A percentile compares a stretch with the other conserved stretches of the same genome.
Evolutionary conservation across 345 rosid genomes (phyloP).

Genomic region (Lepidium africanum): DNA sequence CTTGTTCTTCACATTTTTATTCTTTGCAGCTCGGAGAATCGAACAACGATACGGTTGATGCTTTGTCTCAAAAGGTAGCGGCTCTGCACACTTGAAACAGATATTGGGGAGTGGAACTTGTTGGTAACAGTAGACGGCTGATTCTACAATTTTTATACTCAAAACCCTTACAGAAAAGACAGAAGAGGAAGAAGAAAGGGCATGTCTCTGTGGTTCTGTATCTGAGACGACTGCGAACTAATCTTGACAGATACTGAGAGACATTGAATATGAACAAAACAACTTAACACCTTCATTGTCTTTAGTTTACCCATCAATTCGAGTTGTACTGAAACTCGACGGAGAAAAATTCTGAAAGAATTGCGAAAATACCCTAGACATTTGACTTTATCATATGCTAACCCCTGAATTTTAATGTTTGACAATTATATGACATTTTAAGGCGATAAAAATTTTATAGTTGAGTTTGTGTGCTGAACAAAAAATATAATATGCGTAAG

Average conservation of each 20-base stretch:
- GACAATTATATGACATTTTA: neutral
- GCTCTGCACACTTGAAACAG: constrained; percentile 41
- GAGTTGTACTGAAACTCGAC: neutral
- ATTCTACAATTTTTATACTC: constrained; percentile 3
- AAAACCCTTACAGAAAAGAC: neutral
- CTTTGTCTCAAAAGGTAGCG: constrained; percentile 48
- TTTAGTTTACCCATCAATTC: neutral
- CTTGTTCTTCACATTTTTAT: neutral
- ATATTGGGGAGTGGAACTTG: neutral
- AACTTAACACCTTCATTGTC: constrained; percentile 1
- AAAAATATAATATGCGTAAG: neutral
- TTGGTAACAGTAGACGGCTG: constrained; percentile 13
- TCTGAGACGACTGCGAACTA: neutral
- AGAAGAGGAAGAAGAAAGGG: neutral
- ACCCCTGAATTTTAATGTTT: neutral
- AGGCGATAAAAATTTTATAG: neutral
- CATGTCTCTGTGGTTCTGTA: neutral
- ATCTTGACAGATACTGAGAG: constrained; percentile 6
- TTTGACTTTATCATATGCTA: neutral
- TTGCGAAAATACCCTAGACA: neutral
- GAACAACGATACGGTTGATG: constrained; percentile 49
- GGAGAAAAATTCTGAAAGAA: neutral
- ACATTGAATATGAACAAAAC: constrained; percentile 11
- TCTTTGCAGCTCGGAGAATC: constrained; percentile 37
- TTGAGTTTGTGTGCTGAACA: neutral